A percentile compares a stretch with the other conserved stretches of the same genome.
These are phyloP conservation scores for Eimeria maxima DNA, from an alignment of 169 alveolate species.

Conservation along the genomic window DNA sequence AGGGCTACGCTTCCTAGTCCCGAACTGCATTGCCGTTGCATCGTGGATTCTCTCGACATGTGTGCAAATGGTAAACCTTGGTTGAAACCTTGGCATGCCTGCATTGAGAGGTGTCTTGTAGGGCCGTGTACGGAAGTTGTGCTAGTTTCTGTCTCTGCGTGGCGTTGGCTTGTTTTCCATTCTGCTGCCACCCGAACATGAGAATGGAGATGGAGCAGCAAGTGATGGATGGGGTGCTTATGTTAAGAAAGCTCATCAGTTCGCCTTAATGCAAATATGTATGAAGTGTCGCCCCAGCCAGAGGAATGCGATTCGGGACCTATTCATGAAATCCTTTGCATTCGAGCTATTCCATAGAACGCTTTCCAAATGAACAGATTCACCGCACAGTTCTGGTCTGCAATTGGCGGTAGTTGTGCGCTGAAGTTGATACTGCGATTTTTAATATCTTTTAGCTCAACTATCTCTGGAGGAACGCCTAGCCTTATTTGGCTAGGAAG, in stretches of 20 bases:
- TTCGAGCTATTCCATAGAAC: neutral
- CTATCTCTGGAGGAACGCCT: neutral
- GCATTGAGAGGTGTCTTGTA: neutral
- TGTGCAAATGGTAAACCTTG: neutral
- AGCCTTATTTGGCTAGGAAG: neutral
- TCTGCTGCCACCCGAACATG: neutral
- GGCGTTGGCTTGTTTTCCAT: neutral
- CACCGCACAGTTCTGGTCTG: neutral
- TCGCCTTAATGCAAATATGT: neutral
- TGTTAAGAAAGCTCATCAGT: neutral
- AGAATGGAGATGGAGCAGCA: neutral
- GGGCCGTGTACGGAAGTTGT: neutral
- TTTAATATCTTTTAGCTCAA: neutral
- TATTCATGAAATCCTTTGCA: neutral
- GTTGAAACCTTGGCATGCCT: neutral
- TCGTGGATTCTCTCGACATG: neutral
- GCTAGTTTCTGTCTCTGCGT: neutral
- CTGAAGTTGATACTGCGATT: neutral
- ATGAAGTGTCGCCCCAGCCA: neutral
- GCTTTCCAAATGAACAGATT: neutral
- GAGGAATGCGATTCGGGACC: neutral
- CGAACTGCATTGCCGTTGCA: neutral
- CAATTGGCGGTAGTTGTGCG: neutral
- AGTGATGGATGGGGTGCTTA: neutral
- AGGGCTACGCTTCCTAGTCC: neutral